Evolutionary conservation across 2,329 filamentous ascomycete species (phyloP).

Genomic region (Lojkania enalia): DNA sequence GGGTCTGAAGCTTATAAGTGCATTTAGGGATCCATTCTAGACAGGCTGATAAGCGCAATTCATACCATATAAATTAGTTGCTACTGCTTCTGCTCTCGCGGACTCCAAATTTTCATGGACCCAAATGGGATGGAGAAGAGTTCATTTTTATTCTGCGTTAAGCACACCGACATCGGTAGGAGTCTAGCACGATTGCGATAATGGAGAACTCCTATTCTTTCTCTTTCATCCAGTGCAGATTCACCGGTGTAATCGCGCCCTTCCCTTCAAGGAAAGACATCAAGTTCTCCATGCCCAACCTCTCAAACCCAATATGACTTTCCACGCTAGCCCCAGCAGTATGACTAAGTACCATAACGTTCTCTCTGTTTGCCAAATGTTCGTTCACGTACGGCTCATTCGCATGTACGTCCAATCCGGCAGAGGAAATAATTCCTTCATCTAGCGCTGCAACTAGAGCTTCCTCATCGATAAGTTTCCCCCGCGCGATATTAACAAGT

Average conservation of each 20-base stretch:
- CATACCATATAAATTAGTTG: too few relatives aligned
- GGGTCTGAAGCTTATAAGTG: too few relatives aligned
- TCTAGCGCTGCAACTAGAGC: conserved; percentile 64
- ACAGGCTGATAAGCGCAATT: too few relatives aligned
- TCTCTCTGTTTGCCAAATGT: conserved; percentile 49
- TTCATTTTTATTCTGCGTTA: too few relatives aligned
- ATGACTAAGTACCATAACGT: conserved; percentile 66
- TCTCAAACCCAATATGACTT: conserved; percentile 68
- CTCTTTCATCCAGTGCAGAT: conserved; percentile 56
- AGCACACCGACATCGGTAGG: too few relatives aligned
- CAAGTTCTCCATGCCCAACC: conserved; percentile 68
- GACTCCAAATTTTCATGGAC: too few relatives aligned
- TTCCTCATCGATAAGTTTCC: conserved; percentile 66
- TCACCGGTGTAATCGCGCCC: conserved; percentile 64
- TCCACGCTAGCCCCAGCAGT: conserved; percentile 69
- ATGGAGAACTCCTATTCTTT: too few relatives aligned
- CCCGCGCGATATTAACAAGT: conserved; percentile 69
- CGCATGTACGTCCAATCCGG: conserved; percentile 67
- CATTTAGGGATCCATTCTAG: too few relatives aligned
- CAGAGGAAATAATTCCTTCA: conserved; percentile 53
- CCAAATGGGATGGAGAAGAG: too few relatives aligned
- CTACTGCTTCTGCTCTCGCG: too few relatives aligned
- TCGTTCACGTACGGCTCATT: conserved; percentile 61
- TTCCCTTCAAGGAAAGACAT: conserved; percentile 59
- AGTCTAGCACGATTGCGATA: too few relatives aligned